Conservation (phyloP, 306 rosid species). For the Cicer yamashitae region DNA sequence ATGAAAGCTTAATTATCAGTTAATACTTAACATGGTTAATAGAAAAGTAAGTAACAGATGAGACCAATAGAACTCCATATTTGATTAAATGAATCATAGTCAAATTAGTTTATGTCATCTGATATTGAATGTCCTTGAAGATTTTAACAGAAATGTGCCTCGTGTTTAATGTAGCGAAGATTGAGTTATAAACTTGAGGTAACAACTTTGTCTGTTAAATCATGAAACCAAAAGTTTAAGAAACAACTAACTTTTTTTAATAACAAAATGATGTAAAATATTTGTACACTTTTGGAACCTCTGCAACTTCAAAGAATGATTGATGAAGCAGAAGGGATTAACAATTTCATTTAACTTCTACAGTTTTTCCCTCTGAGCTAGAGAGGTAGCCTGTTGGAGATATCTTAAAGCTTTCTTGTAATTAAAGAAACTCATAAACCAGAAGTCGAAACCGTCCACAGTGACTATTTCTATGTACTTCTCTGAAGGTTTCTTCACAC, state of each 20-base stretch:
- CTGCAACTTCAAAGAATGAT: slow-evolving; percentile 16
- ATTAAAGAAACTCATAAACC: slow-evolving; percentile 37
- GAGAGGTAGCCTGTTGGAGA: slow-evolving; percentile 41
- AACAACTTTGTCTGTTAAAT: slow-evolving; percentile 1
- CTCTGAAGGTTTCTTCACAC: slow-evolving; percentile 32
- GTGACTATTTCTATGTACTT: slow-evolving; percentile 33
- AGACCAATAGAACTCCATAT: not conserved
- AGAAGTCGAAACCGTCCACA: slow-evolving; percentile 31
- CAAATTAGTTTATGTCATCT: not conserved
- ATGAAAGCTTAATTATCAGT: not conserved
- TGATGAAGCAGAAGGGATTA: slow-evolving; percentile 40
- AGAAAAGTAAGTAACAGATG: not conserved
- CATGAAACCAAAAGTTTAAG: slow-evolving; percentile 28
- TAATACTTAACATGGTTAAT: not conserved
- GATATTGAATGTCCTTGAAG: not conserved
- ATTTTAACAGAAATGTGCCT: slow-evolving; percentile 20
- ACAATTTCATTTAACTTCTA: not conserved
- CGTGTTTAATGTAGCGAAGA: not conserved
- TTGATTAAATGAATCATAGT: slow-evolving; percentile 8
- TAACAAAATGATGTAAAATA: slow-evolving; percentile 41
- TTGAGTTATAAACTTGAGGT: not conserved
- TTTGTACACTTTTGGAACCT: slow-evolving; percentile 42
- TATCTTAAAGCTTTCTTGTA: slow-evolving; percentile 16
- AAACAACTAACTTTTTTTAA: not conserved
- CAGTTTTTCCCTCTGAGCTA: slow-evolving; percentile 35